These are phyloP conservation scores for Pyrenophora graminea DNA, from an alignment of 2,329 filamentous ascomycete species.

Conservation along the genomic window DNA sequence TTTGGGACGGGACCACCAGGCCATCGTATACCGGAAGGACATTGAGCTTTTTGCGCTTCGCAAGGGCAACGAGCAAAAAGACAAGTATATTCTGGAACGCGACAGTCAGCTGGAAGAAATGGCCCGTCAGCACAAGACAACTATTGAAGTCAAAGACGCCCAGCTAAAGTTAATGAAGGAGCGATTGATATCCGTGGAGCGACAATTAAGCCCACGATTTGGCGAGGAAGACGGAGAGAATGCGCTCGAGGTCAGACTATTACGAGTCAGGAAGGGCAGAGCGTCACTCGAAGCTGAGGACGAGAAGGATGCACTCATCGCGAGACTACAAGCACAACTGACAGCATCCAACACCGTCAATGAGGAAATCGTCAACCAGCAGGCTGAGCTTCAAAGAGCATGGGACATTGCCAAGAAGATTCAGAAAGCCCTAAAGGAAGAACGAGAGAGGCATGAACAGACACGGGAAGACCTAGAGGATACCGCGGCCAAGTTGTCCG, in stretches of 20 bases:
- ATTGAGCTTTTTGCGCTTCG: conserved; percentile 45
- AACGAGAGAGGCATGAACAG: conserved; percentile 33
- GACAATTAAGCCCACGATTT: conserved; percentile 21
- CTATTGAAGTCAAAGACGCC: conserved; percentile 37
- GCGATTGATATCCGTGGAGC: conserved; percentile 32
- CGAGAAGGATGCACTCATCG: conserved; percentile 34
- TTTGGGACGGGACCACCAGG: conserved; percentile 39
- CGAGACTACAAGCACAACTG: conserved; percentile 35
- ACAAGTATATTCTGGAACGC: conserved; percentile 37
- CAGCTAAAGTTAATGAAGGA: conserved; percentile 38
- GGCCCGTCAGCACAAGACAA: conserved; percentile 30
- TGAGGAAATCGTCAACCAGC: conserved; percentile 32
- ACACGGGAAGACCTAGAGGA: conserved; percentile 35
- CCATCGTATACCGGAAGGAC: conserved; percentile 42
- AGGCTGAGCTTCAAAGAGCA: conserved; percentile 38
- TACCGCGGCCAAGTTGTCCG: conserved; percentile 19
- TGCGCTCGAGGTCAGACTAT: conserved; percentile 38
- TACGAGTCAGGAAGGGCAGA: conserved; percentile 36
- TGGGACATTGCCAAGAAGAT: conserved; percentile 40
- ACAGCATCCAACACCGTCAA: conserved; percentile 20
- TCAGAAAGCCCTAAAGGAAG: conserved; percentile 33
- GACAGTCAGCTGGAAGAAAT: conserved; percentile 35
- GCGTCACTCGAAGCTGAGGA: conserved; percentile 25
- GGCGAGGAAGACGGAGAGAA: conserved; percentile 30
- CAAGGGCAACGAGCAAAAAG: conserved; percentile 43